These are phyloP conservation scores for Sporisorium scitamineum DNA, from an alignment of 1,284 basidiomycete genomes.

Conservation along the genomic window DNA sequence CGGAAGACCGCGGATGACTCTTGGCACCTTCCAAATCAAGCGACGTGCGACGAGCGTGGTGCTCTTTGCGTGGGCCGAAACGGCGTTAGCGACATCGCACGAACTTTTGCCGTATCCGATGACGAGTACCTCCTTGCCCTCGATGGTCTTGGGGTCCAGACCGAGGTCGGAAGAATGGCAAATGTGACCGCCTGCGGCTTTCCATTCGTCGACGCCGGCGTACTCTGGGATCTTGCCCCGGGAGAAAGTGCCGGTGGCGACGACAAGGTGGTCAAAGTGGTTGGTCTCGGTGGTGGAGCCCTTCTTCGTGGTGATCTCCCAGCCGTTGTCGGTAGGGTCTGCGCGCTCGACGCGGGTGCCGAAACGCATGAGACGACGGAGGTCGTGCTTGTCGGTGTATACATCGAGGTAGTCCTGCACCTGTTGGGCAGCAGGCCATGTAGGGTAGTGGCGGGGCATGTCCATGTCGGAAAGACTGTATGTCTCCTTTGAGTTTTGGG, in stretches of 20 bases:
- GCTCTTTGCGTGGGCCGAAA: constrained; percentile 31
- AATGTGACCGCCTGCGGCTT: constrained; percentile 48
- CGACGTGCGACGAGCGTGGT: constrained; percentile 57
- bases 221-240: constrained; percentile 55
- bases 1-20: constrained; percentile 48
- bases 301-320: constrained; percentile 28
- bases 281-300: neutral
- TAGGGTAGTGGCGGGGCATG: constrained; percentile 57
- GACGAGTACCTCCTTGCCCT: constrained; percentile 53
- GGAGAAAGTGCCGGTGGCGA: constrained; percentile 57
- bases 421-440: constrained; percentile 59
- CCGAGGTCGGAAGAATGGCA: constrained; percentile 51
- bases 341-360: constrained; percentile 40
- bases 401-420: constrained; percentile 58
- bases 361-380: constrained; percentile 41
- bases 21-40: constrained; percentile 62
- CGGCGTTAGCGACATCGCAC: constrained; percentile 59
- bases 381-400: constrained; percentile 50
- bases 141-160: constrained; percentile 23
- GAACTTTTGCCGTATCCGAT: constrained; percentile 62
- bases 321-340: constrained; percentile 16
- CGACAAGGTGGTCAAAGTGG: constrained; percentile 45
- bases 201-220: constrained; percentile 43
- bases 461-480: constrained; percentile 58
- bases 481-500: constrained; percentile 62